These are phyloP conservation scores for Carpinus viminea DNA, from an alignment of 306 rosid species.

Conservation along the genomic window DNA sequence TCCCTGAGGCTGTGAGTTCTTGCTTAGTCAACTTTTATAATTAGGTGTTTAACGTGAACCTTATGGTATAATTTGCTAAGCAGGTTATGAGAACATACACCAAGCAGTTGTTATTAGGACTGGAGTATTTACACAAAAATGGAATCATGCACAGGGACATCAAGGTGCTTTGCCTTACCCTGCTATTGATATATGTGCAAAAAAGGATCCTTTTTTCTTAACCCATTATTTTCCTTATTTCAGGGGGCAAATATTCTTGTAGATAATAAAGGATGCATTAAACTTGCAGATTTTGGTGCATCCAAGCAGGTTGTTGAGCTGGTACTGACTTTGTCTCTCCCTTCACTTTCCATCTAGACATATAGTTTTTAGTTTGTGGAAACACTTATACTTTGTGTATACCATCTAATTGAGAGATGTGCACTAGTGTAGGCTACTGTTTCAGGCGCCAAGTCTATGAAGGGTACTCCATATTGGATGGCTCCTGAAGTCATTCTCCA, in stretches of 20 bases:
- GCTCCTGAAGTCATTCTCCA: slow-evolving; percentile 99
- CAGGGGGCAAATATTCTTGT: slow-evolving; percentile 99
- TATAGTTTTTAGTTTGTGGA: slow-evolving; percentile 20
- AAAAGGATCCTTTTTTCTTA: slow-evolving; percentile 14
- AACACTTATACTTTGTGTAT: slow-evolving; percentile 14
- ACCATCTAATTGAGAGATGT: slow-evolving; percentile 29
- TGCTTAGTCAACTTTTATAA: slow-evolving; percentile 14
- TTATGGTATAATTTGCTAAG: slow-evolving; percentile 32
- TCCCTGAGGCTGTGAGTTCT: slow-evolving; percentile 95
- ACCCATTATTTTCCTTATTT: slow-evolving; percentile 16
- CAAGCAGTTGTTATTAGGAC: slow-evolving; percentile 83
- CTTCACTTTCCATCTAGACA: slow-evolving; percentile 20
- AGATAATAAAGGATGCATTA: slow-evolving; percentile 96
- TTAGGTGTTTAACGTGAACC: slow-evolving; percentile 18
- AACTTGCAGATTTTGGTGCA: slow-evolving; percentile 99
- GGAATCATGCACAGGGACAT: slow-evolving; percentile 99
- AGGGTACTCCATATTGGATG: slow-evolving; percentile 99
- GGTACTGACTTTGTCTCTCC: slow-evolving; percentile 48
- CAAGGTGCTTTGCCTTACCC: slow-evolving; percentile 53
- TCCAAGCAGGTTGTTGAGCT: slow-evolving; percentile 97
- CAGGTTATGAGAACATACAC: slow-evolving; percentile 93
- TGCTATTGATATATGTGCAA: slow-evolving; percentile 16
- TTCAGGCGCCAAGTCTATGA: slow-evolving; percentile 99
- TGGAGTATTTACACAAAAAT: slow-evolving; percentile 89
- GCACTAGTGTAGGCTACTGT: slow-evolving; percentile 76